These are phyloP conservation scores for Cryptococcus deneoformans DNA, from an alignment of 1,284 basidiomycete genomes.

Conservation along the genomic window DNA sequence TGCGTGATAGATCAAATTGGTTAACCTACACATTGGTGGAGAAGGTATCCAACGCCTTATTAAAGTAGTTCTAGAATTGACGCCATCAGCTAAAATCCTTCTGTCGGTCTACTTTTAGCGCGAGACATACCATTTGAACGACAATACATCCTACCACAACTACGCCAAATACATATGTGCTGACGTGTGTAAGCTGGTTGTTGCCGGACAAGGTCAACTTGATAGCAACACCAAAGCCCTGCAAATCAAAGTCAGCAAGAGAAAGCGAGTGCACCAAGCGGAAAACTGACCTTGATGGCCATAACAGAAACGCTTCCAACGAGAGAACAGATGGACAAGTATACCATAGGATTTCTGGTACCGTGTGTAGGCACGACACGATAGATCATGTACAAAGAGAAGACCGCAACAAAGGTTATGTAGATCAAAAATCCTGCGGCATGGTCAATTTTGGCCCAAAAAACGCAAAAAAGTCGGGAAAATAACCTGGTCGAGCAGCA, in stretches of 20 bases:
- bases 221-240: constrained; percentile 90
- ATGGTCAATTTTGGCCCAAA: background rate
- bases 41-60: constrained; percentile 96
- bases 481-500: constrained; percentile 80
- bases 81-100: background rate
- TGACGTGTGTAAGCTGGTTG: constrained; percentile 93
- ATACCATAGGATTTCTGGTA: constrained; percentile 82
- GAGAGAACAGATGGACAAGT: constrained; percentile 95
- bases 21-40: constrained; percentile 92
- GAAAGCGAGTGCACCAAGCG: too few species aligned
- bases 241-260: constrained; percentile 46
- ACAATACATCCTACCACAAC: constrained; percentile 83
- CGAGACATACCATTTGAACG: constrained; percentile 70
- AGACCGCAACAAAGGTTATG: constrained; percentile 77
- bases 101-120: background rate
- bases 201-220: constrained; percentile 92
- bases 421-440: constrained; percentile 79
- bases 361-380: constrained; percentile 83
- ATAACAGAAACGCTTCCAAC: constrained; percentile 96
- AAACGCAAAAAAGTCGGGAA: constrained; percentile 4
- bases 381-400: constrained; percentile 85
- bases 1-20: background rate
- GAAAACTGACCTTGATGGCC: constrained; percentile 43
- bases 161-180: constrained; percentile 91
- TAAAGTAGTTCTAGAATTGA: constrained; percentile 76